phyloP scores from a whole-genome alignment of 1,284 basidiomycete species.

The Flammula alnicola region DNA sequence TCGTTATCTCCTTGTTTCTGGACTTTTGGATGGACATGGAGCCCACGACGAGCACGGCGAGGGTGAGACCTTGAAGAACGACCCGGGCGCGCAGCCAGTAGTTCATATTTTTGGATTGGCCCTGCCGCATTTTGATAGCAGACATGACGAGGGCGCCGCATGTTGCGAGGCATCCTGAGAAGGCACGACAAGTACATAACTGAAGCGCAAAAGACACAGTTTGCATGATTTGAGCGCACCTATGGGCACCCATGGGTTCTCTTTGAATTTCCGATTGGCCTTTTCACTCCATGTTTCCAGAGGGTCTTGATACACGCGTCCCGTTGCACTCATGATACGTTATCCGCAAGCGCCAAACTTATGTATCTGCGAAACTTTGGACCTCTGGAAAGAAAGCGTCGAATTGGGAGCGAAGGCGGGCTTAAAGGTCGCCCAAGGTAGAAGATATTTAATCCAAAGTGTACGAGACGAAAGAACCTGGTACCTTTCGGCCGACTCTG shows the following conservation, averaged over 20 bases:
- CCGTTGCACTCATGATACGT: no score
- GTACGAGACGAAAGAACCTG: no score
- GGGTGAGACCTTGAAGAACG: constrained; percentile 75
- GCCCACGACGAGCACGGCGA: constrained; percentile 73
- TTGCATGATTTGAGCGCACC: constrained; percentile 50
- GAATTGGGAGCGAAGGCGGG: no score
- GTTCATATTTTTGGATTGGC: constrained; percentile 72
- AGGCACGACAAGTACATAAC: constrained; percentile 1
- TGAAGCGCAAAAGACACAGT: not conserved
- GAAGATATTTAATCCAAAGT: no score
- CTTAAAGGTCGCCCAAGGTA: no score
- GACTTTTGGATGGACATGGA: constrained; percentile 47
- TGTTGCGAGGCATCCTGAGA: constrained; percentile 67
- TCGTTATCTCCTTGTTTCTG: constrained; percentile 23
- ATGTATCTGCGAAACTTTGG: no score
- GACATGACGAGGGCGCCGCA: constrained; percentile 71
- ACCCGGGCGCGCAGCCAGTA: constrained; percentile 83
- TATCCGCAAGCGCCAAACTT: no score
- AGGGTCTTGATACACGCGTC: constrained; percentile 21
- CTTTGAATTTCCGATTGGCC: constrained; percentile 71
- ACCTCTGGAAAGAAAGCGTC: no score
- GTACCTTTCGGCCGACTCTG: no score
- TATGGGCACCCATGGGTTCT: constrained; percentile 80
- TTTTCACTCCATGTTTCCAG: constrained; percentile 66
- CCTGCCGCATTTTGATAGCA: constrained; percentile 62